Base-by-base conservation (phyloP, 441 rosid genomes). In the Brassica balearica region DNA sequence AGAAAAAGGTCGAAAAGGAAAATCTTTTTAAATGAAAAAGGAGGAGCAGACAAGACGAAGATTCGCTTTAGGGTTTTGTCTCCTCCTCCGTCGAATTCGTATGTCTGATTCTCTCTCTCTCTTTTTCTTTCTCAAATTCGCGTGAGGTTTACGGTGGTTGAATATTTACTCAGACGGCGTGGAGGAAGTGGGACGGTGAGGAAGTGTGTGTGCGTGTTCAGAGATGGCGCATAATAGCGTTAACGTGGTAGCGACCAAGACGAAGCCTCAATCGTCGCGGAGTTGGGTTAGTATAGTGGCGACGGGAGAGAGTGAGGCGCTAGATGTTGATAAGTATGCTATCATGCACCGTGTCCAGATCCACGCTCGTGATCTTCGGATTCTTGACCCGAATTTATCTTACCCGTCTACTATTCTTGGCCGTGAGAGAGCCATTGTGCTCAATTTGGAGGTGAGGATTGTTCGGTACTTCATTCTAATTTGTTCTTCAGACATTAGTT, bases 371-470 rank as follows among this genome's bases (percentile, higher is more conserved):
- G 41, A 34, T 34, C 41, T 7, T 7, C 41, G 41, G 41, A 34
- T 34, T 7, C 41, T 34, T 7, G 41, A 34, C 41, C 41, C 41
- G 41, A 34, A 34, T 34, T 7, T 34, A 6, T 34, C 41, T 34
- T 34, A 34, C 41, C 41, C 41, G 8, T 34, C 41, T 34, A 7
- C 41, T 34, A 34, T 7, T 7, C 8, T 34, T 75, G 76, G 98
- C 80, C 87, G 99, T 12, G 99, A 96, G 78, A 71, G 90, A 51
- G 99, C 99, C 79, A 94, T 96, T 71, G 99, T 96, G 8, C 86
- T 96, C 72, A 96, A 96, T 80, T 86, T 96, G 82, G 99, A 94
- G 97, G 99, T 92, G 8, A 0, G n/a, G 5, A 4, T 23, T 8
- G 32, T 6, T 0, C 3, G 1, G 0, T 67, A 25, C 22, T 38